A percentile compares a stretch with the other conserved stretches of the same genome.
Evolutionary conservation across 2,329 filamentous ascomycete genomes (phyloP).

Genomic region (Raffaelea albimanens): DNA sequence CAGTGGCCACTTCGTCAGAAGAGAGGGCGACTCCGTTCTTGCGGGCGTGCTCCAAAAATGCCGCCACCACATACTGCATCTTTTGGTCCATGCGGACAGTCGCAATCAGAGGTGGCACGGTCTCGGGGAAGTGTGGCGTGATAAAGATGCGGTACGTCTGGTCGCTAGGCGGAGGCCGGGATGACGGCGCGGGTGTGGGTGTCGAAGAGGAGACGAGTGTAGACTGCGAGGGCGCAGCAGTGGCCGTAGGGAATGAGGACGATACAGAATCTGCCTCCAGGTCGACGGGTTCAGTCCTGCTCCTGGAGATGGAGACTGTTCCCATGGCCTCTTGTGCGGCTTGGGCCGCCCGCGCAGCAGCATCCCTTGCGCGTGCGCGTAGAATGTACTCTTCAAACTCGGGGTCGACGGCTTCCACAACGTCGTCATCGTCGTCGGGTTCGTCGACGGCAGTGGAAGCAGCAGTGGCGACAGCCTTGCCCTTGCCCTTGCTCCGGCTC

Average conservation of each 20-base stretch:
- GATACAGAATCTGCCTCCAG: background rate
- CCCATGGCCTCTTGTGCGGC: slow-evolving; percentile 3
- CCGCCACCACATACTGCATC: slow-evolving; percentile 55
- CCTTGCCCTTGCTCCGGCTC: too few species aligned
- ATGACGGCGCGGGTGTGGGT: background rate
- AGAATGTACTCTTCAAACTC: slow-evolving; percentile 15
- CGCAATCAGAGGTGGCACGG: slow-evolving; percentile 37
- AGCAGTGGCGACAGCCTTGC: background rate
- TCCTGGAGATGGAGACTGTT: too few species aligned
- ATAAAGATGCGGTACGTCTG: slow-evolving; percentile 45
- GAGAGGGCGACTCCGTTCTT: slow-evolving; percentile 31
- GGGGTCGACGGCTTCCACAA: slow-evolving; percentile 9
- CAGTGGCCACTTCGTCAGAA: slow-evolving; percentile 33
- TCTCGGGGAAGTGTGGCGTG: slow-evolving; percentile 49
- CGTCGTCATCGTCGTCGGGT: slow-evolving; percentile 9
- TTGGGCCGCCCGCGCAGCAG: slow-evolving; percentile 7
- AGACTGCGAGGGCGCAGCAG: background rate
- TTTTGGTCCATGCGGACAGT: slow-evolving; percentile 58
- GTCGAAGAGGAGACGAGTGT: background rate
- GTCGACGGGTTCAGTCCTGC: too few species aligned
- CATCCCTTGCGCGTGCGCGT: slow-evolving; percentile 9
- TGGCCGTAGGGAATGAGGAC: background rate
- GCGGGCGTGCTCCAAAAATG: slow-evolving; percentile 59
- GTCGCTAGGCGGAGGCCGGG: background rate
- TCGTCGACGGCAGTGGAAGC: too few species aligned